Percentiles rank a stretch among this genome's conserved stretches.
Evolutionary conservation across 257 asterid genomes (phyloP).

Genomic region (Salvia miltiorrhiza): DNA sequence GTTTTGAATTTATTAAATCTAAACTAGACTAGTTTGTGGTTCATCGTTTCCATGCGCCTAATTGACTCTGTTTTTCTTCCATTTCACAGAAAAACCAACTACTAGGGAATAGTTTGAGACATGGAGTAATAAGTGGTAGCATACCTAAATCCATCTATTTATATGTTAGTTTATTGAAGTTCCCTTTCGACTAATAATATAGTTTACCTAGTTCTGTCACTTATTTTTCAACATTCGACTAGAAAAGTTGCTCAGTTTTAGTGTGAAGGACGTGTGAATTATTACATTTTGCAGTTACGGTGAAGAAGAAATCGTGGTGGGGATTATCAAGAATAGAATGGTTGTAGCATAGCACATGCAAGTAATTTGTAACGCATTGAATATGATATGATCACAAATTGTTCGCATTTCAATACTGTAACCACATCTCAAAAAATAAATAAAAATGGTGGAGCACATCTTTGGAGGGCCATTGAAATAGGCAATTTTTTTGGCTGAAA

Average conservation of each 20-base stretch:
- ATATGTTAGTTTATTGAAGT: neutral
- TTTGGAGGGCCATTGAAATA: neutral
- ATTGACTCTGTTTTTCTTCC: too few relatives aligned
- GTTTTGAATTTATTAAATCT: too few relatives aligned
- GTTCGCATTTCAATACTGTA: neutral
- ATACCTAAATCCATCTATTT: neutral
- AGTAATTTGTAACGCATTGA: neutral
- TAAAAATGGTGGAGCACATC: neutral
- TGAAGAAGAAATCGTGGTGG: neutral
- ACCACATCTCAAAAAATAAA: neutral
- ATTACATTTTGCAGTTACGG: neutral
- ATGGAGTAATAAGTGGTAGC: too few relatives aligned
- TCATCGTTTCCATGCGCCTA: too few relatives aligned
- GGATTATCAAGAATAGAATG: neutral
- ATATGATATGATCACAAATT: neutral
- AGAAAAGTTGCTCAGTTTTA: too few relatives aligned
- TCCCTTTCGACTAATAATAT: neutral
- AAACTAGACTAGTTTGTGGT: too few relatives aligned
- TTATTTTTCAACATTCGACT: neutral
- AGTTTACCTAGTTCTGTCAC: neutral
- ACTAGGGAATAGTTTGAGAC: too few relatives aligned
- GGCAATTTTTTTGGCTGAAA: neutral
- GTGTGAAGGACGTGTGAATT: too few relatives aligned
- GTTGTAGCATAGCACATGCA: constrained; percentile 1
- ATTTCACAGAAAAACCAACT: too few relatives aligned